Percentiles rank a stretch among this genome's conserved stretches.
Evolutionary conservation across 345 rosid species (phyloP).

Genomic region (Zanthoxylum bungeanum): DNA sequence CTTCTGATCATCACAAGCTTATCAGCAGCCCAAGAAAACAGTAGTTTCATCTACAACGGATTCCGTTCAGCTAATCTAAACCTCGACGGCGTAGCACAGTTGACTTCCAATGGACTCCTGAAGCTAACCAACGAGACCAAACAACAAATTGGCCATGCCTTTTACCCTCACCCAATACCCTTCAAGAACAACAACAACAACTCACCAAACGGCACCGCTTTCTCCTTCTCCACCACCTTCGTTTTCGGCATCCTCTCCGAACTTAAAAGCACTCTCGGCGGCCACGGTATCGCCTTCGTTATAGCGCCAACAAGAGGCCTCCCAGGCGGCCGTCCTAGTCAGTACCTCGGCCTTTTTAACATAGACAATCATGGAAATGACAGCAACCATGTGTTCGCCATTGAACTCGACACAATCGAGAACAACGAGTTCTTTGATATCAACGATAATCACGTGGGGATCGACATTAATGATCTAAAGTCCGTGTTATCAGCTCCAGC

Average conservation of each 20-base stretch:
- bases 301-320: slow-evolving; percentile 44
- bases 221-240: slow-evolving; percentile 55
- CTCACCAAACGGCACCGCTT: slow-evolving; percentile 23
- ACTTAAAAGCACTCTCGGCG: slow-evolving; percentile 7
- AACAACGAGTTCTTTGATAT: slow-evolving; percentile 38
- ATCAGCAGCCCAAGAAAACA: slow-evolving; percentile 1
- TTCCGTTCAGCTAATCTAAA: slow-evolving; percentile 30
- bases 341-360: slow-evolving; percentile 51
- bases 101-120: slow-evolving; percentile 38
- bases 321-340: slow-evolving; percentile 32
- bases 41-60: slow-evolving; percentile 32
- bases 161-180: slow-evolving; percentile 25
- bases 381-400: slow-evolving; percentile 46
- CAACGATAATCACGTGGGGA: slow-evolving; percentile 57
- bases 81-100: slow-evolving; percentile 37
- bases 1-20: slow-evolving; percentile 2
- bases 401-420: slow-evolving; percentile 50
- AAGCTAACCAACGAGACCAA: slow-evolving; percentile 38
- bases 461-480: slow-evolving; percentile 42
- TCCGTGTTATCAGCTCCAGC: slow-evolving; percentile 38
- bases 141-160: slow-evolving; percentile 41
- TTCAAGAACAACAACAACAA: slow-evolving; percentile 31
- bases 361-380: slow-evolving; percentile 26
- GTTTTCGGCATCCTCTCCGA: slow-evolving; percentile 55
- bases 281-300: slow-evolving; percentile 57